Evolutionary conservation across 2,329 filamentous ascomycete genomes (phyloP).

Genomic region (Cryphonectria parasitica): DNA sequence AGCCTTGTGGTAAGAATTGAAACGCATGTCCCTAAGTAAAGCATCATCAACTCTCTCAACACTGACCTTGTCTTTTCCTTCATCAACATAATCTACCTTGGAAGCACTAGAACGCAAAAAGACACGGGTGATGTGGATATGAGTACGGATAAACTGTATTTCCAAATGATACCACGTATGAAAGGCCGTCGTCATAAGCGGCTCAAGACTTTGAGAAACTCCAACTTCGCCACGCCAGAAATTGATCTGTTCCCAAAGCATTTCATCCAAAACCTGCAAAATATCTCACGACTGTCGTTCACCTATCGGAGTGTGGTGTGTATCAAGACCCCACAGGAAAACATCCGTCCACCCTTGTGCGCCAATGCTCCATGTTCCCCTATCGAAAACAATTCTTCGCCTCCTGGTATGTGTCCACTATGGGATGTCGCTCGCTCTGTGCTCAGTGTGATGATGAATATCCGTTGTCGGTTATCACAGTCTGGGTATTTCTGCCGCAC

Average conservation of each 20-base stretch:
- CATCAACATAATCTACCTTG: neutral
- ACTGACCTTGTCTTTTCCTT: too few relatives aligned
- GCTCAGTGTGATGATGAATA: neutral
- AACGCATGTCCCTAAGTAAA: too few relatives aligned
- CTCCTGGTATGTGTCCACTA: slow-evolving; percentile 1
- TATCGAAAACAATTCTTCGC: neutral
- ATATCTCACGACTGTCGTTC: neutral
- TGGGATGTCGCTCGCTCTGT: slow-evolving; percentile 19
- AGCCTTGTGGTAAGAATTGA: too few relatives aligned
- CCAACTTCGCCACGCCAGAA: slow-evolving; percentile 25
- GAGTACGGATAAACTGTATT: slow-evolving; percentile 2
- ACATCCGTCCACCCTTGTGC: slow-evolving; percentile 6
- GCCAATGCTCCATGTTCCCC: slow-evolving; percentile 17
- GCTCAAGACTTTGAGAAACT: slow-evolving; percentile 5
- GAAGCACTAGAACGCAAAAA: neutral
- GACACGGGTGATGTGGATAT: neutral
- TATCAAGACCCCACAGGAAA: slow-evolving; percentile 5
- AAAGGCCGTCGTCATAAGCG: slow-evolving; percentile 5
- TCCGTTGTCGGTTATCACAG: neutral
- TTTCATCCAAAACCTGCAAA: slow-evolving; percentile 19
- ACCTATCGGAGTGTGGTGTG: neutral
- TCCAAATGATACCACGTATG: slow-evolving; percentile 11
- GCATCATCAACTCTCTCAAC: too few relatives aligned
- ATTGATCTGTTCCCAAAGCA: slow-evolving; percentile 1
- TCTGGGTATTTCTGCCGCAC: slow-evolving; percentile 16